These are phyloP conservation scores for Candida nemodendra DNA, from an alignment of 805 yeast genomes.

Conservation along the genomic window DNA sequence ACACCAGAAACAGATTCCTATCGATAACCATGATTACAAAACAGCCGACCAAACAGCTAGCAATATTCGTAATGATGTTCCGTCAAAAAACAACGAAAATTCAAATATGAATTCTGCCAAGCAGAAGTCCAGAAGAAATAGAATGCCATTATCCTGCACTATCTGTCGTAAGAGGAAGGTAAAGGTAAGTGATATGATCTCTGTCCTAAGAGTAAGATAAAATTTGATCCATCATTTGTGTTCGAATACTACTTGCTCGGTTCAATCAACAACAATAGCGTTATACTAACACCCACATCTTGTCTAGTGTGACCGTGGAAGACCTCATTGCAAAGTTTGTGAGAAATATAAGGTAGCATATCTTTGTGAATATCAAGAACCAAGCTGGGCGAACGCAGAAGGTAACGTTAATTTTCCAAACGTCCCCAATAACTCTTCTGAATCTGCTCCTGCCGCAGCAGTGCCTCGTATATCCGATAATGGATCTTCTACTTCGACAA, in stretches of 20 bases:
- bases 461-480: not conserved
- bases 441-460: not conserved
- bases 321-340: constrained; percentile 35
- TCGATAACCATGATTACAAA: too few species aligned
- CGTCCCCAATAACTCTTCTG: not conserved
- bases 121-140: constrained; percentile 36
- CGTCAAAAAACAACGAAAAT: too few species aligned
- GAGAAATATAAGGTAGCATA: constrained; percentile 28
- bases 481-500: not conserved
- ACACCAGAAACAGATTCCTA: too few species aligned
- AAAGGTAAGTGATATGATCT: constrained; percentile 38
- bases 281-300: too few species aligned
- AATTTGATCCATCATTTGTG: too few species aligned
- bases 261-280: too few species aligned
- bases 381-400: constrained; percentile 28
- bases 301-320: constrained; percentile 36
- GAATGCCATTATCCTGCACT: constrained; percentile 46
- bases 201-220: too few species aligned
- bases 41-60: too few species aligned
- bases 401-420: constrained; percentile 5
- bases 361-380: constrained; percentile 32
- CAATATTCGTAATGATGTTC: too few species aligned
- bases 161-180: constrained; percentile 48
- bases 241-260: too few species aligned
- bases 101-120: too few species aligned